Conservation (phyloP, 768 basidiomycete species). For the Auricularia auricula-judae region DNA sequence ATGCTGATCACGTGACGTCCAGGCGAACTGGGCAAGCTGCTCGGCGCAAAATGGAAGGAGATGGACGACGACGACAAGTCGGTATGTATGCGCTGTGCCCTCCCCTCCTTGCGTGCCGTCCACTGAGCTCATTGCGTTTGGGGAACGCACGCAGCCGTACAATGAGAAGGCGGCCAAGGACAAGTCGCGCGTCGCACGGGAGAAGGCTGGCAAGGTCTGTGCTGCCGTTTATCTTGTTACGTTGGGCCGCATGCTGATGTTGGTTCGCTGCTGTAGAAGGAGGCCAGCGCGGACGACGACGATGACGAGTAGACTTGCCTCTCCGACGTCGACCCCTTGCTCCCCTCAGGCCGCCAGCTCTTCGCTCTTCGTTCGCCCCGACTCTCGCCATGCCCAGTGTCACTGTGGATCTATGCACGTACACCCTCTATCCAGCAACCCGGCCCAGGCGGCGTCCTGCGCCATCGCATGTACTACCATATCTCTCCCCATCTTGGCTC, state of each 20-base stretch:
- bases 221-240: constrained; percentile 6
- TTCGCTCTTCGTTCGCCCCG: too few species aligned
- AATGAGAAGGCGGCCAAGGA: constrained; percentile 76
- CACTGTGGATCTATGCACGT: too few species aligned
- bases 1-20: constrained; percentile 1
- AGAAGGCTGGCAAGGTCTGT: constrained; percentile 27
- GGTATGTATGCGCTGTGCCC: constrained; percentile 30
- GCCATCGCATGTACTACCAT: too few species aligned
- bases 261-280: not conserved
- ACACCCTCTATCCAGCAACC: too few species aligned
- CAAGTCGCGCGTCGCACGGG: constrained; percentile 77
- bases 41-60: constrained; percentile 97
- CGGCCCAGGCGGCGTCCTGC: too few species aligned
- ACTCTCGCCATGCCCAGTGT: too few species aligned
- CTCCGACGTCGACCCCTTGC: too few species aligned
- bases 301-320: constrained; percentile 1
- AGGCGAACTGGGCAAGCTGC: constrained; percentile 91
- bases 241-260: not conserved
- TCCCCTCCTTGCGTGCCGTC: too few species aligned
- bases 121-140: not conserved
- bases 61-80: constrained; percentile 85
- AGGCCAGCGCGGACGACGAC: constrained; percentile 3
- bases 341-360: too few species aligned
- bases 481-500: too few species aligned
- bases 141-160: constrained; percentile 55